Evolutionary conservation across 1,139 yeast species (phyloP).

Genomic region (Meyerozyma smithsonii): DNA sequence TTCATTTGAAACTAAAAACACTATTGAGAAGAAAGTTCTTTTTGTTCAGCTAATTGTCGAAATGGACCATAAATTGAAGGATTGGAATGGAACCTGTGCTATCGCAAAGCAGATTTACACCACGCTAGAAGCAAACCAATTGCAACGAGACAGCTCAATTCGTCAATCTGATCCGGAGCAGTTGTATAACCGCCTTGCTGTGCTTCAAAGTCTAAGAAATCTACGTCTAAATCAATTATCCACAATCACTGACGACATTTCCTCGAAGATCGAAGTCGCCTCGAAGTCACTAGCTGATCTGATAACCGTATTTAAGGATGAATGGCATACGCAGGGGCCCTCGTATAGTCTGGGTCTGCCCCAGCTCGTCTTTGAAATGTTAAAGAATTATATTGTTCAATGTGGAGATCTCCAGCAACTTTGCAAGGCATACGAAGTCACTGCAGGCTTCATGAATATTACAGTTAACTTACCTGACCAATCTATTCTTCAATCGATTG

Average conservation of each 20-base stretch:
- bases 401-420: conserved; percentile 16
- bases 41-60: conserved; percentile 7
- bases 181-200: conserved; percentile 13
- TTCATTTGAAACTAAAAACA: not conserved
- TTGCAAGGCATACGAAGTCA: conserved; percentile 28
- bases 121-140: not conserved
- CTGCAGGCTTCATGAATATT: conserved; percentile 40
- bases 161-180: not conserved
- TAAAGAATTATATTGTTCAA: conserved; percentile 39
- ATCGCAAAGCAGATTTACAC: not conserved
- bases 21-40: not conserved
- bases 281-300: conserved; percentile 9
- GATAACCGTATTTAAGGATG: conserved; percentile 24
- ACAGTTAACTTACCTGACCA: conserved; percentile 23
- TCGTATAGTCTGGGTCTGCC: conserved; percentile 36
- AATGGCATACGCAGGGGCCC: conserved; percentile 12
- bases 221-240: conserved; percentile 15
- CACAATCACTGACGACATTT: conserved; percentile 11
- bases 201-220: conserved; percentile 12
- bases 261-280: not conserved
- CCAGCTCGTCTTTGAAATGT: conserved; percentile 41
- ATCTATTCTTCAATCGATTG: conserved; percentile 22
- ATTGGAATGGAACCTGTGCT: conserved; percentile 14
- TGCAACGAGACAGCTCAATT: not conserved
- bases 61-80: conserved; percentile 14